Evolutionary conservation across 1,139 yeast species (phyloP).

Genomic region (Groenewaldozyma sp.): DNA sequence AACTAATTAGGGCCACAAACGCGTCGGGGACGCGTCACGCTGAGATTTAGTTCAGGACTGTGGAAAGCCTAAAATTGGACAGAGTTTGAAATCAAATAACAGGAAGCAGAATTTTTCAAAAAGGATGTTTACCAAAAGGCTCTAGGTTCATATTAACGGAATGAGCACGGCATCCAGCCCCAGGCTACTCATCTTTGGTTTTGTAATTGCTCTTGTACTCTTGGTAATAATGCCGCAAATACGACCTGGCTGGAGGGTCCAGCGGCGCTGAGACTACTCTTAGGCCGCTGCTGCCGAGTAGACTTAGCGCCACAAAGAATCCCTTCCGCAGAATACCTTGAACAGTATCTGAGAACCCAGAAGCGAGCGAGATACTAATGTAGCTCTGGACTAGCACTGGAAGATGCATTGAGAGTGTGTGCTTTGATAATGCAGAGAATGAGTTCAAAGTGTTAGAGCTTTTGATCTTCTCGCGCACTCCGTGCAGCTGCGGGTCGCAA

Average conservation of each 20-base stretch:
- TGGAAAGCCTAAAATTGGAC: too few species aligned
- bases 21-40: too few species aligned
- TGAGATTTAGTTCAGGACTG: too few species aligned
- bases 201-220: slow-evolving; percentile 63
- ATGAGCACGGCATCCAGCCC: too few species aligned
- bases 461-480: slow-evolving; percentile 22
- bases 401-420: slow-evolving; percentile 51
- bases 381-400: slow-evolving; percentile 51
- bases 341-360: slow-evolving; percentile 39
- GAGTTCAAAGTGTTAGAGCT: slow-evolving; percentile 40
- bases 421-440: slow-evolving; percentile 45
- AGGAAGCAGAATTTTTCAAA: too few species aligned
- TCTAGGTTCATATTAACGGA: too few species aligned
- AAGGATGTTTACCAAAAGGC: too few species aligned
- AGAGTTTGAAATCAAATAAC: too few species aligned
- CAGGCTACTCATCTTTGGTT: too few species aligned
- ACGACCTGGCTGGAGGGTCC: slow-evolving; percentile 61
- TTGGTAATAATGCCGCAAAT: slow-evolving; percentile 56
- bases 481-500: slow-evolving; percentile 55
- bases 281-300: slow-evolving; percentile 59
- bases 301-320: slow-evolving; percentile 56
- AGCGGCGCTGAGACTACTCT: slow-evolving; percentile 56
- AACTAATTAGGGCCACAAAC: too few species aligned
- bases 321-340: slow-evolving; percentile 49
- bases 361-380: slow-evolving; percentile 41